These are phyloP conservation scores for Phoma sp. DNA, from an alignment of 2,329 filamentous ascomycete species.

Conservation along the genomic window DNA sequence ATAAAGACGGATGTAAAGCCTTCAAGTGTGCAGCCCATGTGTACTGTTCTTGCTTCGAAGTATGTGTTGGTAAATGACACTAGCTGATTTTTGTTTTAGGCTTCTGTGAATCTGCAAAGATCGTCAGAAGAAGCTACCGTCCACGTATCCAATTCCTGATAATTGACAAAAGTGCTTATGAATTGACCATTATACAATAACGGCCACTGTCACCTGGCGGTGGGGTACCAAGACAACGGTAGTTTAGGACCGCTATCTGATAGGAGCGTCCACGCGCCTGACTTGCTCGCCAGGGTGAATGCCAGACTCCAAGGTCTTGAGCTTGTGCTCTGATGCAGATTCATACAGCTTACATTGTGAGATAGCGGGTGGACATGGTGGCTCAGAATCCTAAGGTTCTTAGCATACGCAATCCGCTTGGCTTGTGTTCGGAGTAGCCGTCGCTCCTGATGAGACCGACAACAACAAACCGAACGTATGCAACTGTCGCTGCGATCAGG, in stretches of 20 bases:
- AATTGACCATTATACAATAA: background rate
- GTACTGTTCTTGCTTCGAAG: background rate
- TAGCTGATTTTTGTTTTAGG: background rate
- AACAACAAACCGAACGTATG: background rate
- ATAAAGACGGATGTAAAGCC: background rate
- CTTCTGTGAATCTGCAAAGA: background rate
- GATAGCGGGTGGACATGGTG: background rate
- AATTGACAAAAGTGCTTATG: background rate
- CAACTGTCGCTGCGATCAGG: background rate
- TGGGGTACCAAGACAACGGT: background rate
- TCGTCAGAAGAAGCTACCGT: background rate
- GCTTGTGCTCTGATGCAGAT: background rate
- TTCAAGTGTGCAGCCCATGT: background rate
- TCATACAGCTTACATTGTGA: background rate
- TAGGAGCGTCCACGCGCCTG: background rate
- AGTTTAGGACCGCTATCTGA: background rate
- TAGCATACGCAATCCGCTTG: slow-evolving; percentile 17
- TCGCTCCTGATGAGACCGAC: background rate
- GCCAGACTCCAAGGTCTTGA: background rate
- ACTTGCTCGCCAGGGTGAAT: background rate
- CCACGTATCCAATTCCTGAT: background rate
- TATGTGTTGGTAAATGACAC: background rate
- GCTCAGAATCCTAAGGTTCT: slow-evolving; percentile 4
- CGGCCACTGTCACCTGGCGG: background rate
- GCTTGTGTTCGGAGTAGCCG: slow-evolving; percentile 5